Conservation (phyloP, 179 eudicot genomes). For the Silene vulgaris region DNA sequence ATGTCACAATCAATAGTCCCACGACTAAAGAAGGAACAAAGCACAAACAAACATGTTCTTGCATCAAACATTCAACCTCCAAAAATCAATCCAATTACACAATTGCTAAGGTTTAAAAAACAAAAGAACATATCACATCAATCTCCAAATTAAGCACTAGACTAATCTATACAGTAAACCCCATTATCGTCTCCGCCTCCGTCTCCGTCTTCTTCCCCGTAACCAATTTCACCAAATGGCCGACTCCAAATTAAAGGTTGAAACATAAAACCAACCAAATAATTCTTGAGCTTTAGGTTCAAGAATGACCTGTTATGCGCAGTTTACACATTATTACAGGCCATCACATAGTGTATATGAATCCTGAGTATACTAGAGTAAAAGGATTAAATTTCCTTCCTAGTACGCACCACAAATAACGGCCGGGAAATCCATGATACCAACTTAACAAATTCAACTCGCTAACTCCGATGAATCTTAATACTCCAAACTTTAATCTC, state of each 20-base stretch:
- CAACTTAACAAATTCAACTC: no score
- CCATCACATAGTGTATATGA: no score
- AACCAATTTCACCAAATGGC: neutral
- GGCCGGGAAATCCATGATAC: neutral
- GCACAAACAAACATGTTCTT: neutral
- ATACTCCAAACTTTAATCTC: constrained; percentile 36
- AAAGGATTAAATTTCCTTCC: no score
- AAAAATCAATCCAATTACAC: neutral
- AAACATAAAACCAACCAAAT: neutral
- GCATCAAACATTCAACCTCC: neutral
- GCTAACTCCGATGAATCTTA: constrained; percentile 18
- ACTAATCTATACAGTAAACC: neutral
- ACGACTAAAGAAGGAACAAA: neutral
- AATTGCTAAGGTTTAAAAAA: neutral
- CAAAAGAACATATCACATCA: constrained; percentile 12
- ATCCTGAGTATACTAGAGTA: no score
- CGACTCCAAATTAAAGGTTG: neutral
- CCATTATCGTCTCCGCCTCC: no score
- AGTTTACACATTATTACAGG: no score
- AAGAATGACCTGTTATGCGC: no score
- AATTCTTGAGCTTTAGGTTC: no score
- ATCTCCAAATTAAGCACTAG: neutral
- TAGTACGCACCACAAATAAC: neutral
- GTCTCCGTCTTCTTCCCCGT: neutral
- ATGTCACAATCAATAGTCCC: neutral